Evolutionary conservation across 495 filamentous ascomycete genomes (phyloP).

Genomic region (Choiromyces venosus): DNA sequence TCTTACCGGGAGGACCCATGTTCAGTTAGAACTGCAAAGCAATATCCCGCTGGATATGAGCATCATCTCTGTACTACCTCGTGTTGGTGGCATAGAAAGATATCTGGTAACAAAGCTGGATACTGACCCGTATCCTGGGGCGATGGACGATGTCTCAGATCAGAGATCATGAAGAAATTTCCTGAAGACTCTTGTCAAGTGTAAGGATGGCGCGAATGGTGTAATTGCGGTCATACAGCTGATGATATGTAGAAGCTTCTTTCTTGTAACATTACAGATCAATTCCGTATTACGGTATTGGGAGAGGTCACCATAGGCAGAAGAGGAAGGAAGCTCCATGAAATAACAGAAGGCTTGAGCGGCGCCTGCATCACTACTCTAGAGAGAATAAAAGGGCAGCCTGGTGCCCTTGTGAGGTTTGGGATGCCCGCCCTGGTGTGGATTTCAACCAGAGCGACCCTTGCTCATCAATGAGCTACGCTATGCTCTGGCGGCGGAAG

Average conservation of each 20-base stretch:
- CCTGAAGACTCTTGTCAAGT: neutral
- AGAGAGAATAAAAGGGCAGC: no score
- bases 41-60: neutral
- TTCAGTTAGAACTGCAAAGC: neutral
- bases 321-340: neutral
- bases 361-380: neutral
- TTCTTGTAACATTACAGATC: neutral
- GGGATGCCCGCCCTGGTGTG: neutral
- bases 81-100: neutral
- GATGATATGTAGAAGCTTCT: neutral
- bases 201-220: neutral
- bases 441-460: neutral
- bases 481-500: no score
- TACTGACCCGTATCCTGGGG: neutral
- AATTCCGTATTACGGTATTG: neutral
- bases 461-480: neutral
- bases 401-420: no score
- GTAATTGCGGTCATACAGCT: neutral
- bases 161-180: neutral
- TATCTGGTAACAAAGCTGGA: neutral
- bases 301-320: neutral
- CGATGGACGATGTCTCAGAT: neutral
- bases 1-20: neutral
- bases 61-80: neutral
- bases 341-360: neutral